phyloP scores from a whole-genome alignment of 768 basidiomycete species.

The Grammothele lineata region DNA sequence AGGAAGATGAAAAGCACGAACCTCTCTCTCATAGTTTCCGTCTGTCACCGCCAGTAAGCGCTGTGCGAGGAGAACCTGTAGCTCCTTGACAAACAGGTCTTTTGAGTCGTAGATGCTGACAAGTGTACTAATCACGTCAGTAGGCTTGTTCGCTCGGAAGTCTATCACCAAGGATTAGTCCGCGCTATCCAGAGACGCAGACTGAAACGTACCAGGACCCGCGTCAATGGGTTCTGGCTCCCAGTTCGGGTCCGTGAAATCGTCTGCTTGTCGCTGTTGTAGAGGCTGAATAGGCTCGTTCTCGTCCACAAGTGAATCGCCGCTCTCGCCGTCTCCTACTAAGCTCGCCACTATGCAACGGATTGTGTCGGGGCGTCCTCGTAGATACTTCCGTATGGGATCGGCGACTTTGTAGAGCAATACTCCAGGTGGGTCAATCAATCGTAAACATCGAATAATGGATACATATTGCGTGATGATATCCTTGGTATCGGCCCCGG shows the following conservation, averaged over 20 bases:
- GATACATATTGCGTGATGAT: conserved; percentile 89
- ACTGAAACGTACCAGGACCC: conserved; percentile 75
- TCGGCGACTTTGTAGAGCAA: conserved; percentile 91
- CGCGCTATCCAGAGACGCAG: no score
- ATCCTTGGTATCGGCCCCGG: conserved; percentile 91
- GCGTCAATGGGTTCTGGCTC: conserved; percentile 96
- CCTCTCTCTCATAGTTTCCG: conserved; percentile 73
- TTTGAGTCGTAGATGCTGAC: conserved; percentile 98
- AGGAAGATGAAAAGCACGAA: no score
- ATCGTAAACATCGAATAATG: conserved; percentile 85
- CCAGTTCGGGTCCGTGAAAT: conserved; percentile 91
- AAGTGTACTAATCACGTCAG: conserved; percentile 92
- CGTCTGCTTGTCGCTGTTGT: conserved; percentile 73
- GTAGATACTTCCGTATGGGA: conserved; percentile 84
- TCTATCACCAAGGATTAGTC: conserved; percentile 45
- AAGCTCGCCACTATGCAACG: conserved; percentile 88
- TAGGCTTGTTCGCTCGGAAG: conserved; percentile 86
- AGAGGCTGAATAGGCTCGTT: conserved; percentile 76
- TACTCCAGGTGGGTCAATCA: conserved; percentile 91
- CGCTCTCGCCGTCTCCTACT: conserved; percentile 79
- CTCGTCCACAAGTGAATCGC: conserved; percentile 81
- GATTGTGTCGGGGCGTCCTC: conserved; percentile 89
- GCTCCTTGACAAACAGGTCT: conserved; percentile 92
- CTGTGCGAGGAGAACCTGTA: conserved; percentile 89
- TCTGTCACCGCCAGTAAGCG: conserved; percentile 76